Evolutionary conservation across 1,284 basidiomycete genomes (phyloP).

Genomic region (Ustilago lituana): DNA sequence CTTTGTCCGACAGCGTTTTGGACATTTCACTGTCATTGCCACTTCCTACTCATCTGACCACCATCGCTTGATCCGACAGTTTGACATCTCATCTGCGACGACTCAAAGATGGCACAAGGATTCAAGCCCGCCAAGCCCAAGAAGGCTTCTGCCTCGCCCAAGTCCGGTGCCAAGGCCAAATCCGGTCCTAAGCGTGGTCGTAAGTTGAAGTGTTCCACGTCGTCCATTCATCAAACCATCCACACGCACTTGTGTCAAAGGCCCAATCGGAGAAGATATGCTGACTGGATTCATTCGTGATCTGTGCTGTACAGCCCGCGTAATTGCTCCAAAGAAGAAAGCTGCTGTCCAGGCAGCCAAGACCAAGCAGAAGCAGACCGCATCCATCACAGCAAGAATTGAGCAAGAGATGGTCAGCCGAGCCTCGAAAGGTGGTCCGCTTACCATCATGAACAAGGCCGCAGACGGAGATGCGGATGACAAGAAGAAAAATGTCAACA

Average conservation of each 20-base stretch:
- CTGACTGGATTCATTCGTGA: not conserved
- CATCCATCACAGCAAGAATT: constrained; percentile 44
- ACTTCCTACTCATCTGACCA: not conserved
- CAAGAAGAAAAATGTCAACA: constrained; percentile 48
- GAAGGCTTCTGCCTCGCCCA: constrained; percentile 27
- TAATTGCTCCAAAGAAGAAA: constrained; percentile 51
- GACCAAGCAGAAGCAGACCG: constrained; percentile 50
- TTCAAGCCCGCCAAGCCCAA: constrained; percentile 53
- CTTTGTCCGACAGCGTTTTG: too few relatives aligned
- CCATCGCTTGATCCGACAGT: constrained; percentile 1
- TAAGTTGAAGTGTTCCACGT: constrained; percentile 36
- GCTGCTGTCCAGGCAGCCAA: constrained; percentile 40
- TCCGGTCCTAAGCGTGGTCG: constrained; percentile 51
- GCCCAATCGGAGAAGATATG: too few relatives aligned
- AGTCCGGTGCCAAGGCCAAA: constrained; percentile 36
- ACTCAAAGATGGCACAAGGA: constrained; percentile 51
- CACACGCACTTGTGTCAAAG: too few relatives aligned
- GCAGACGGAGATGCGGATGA: constrained; percentile 79
- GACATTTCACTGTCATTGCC: too few relatives aligned
- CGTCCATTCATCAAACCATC: not conserved
- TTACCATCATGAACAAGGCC: constrained; percentile 88
- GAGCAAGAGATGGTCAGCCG: constrained; percentile 55
- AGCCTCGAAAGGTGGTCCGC: constrained; percentile 47
- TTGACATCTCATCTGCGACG: not conserved
- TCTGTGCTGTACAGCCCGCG: constrained; percentile 26